Evolutionary conservation across 257 asterid species (phyloP).

Genomic region (Nemophila menziesii): DNA sequence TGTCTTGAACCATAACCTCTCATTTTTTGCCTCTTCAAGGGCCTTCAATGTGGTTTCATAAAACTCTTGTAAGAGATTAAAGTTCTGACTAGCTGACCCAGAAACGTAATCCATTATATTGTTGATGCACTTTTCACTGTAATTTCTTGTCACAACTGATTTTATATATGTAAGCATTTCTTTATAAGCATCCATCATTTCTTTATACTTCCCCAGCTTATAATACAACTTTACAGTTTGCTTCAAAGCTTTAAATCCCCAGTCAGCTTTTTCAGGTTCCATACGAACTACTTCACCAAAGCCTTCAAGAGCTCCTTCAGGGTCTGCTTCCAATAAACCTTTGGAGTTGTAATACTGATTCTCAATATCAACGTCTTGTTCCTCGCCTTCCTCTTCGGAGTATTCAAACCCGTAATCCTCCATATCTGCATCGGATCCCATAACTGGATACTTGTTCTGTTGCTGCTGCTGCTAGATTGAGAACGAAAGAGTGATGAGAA

Average conservation of each 20-base stretch:
- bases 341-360: slow-evolving; percentile 97
- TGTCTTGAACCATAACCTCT: too few relatives aligned
- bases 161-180: slow-evolving; percentile 88
- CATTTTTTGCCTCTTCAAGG: slow-evolving; percentile 98
- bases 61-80: slow-evolving; percentile 74
- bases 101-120: slow-evolving; percentile 96
- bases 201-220: slow-evolving; percentile 79
- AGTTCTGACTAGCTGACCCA: slow-evolving; percentile 93
- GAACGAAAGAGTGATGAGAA: too few relatives aligned
- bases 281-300: slow-evolving; percentile 78
- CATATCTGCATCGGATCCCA: slow-evolving; percentile 92
- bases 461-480: too few relatives aligned
- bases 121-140: slow-evolving; percentile 94
- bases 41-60: slow-evolving; percentile 88
- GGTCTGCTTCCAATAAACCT: slow-evolving; percentile 89
- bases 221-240: slow-evolving; percentile 94
- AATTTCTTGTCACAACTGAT: slow-evolving; percentile 94
- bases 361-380: slow-evolving; percentile 93
- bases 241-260: slow-evolving; percentile 98
- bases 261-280: slow-evolving; percentile 98
- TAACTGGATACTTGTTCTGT: too few relatives aligned
- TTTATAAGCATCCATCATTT: slow-evolving; percentile 94
- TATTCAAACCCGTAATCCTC: slow-evolving; percentile 98
- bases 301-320: slow-evolving; percentile 92
- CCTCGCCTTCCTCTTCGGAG: slow-evolving; percentile 96